A percentile compares a stretch with the other conserved stretches of the same genome.
phyloP scores from a whole-genome alignment of 306 rosid species.

The Quercus variabilis region DNA sequence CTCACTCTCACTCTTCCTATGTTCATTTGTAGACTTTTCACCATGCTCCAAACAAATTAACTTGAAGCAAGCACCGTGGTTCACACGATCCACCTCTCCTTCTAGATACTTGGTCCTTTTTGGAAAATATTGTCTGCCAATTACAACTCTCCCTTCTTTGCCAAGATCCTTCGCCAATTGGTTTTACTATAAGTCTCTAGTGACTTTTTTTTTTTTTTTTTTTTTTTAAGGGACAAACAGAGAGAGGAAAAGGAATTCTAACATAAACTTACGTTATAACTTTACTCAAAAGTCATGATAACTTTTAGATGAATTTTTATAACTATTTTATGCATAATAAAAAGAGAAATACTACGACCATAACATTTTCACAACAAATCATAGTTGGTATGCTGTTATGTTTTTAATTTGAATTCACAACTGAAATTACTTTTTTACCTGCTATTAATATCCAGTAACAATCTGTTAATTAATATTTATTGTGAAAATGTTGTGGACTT shows the following conservation, averaged over 20 bases:
- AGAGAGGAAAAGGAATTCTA: accelerated
- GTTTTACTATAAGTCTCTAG: no score
- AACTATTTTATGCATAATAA: no score
- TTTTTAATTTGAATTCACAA: no score
- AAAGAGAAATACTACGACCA: accelerated
- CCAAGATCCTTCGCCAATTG: neutral
- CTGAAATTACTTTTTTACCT: no score
- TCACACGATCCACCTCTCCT: neutral
- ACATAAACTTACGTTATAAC: accelerated
- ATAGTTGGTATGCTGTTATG: no score
- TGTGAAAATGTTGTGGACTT: no score
- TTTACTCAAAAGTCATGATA: accelerated
- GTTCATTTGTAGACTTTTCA: neutral
- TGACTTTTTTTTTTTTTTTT: no score
- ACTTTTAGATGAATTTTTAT: accelerated
- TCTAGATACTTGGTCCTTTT: conserved; percentile 3
- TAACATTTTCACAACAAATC: no score
- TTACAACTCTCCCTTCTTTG: neutral
- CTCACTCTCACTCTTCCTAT: neutral
- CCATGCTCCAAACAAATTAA: neutral
- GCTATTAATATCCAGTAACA: no score
- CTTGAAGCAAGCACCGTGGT: neutral
- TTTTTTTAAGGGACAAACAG: no score
- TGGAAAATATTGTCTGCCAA: neutral
- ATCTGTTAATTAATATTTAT: no score